Evolutionary conservation across 331 rosid genomes (phyloP), one percentile per base, ranked within the genome.

Genomic region (Pyrus hybrid): DNA sequence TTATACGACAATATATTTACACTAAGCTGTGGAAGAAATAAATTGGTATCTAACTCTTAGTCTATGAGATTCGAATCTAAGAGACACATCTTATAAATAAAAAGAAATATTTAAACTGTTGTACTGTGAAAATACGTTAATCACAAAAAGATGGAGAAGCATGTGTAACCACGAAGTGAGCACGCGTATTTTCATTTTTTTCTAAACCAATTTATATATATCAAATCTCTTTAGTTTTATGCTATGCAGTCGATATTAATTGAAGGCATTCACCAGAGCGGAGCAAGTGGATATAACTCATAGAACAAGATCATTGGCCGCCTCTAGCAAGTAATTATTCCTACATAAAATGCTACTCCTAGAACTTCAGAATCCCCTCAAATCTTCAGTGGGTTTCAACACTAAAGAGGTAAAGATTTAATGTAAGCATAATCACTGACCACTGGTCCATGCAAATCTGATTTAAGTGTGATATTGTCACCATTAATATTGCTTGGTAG

Each of bases 301-400:
- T 61, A 41, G 61, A 74, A 74, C 62, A 74, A 63, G 23, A 45
- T 63, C 32, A 45, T 28, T 74, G 71, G 78, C 63, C 63, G 62
- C 78, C 78, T 74, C 63, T 63, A 28, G 78, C 21, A 26, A 28
- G 63, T 63, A 74, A 62, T 45, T 74, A 63, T 74, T 74, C 45
- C 47, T 62, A 3, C 11, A 30, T 51, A 21, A 18, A 74, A 63
- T 37, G n/a, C 61, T 4, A 30, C 17, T 28, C 49, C 49, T 47
- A 20, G 54, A 26, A 63, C 10, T 23, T 21, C 57, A 51, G 57
- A 47, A 45, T 74, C 71, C 13, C 70, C 77, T 16, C n/a, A 54
- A 74, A n/a, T 20, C 71, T 28, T 30, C 62, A 13, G 12, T 74
- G 70, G 61, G 77, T 63, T 74, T 74, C 70, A 63, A 28, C 61